These are phyloP conservation scores for Phialocephala sp. DNA, from an alignment of 2,329 filamentous ascomycete genomes.

Conservation along the genomic window DNA sequence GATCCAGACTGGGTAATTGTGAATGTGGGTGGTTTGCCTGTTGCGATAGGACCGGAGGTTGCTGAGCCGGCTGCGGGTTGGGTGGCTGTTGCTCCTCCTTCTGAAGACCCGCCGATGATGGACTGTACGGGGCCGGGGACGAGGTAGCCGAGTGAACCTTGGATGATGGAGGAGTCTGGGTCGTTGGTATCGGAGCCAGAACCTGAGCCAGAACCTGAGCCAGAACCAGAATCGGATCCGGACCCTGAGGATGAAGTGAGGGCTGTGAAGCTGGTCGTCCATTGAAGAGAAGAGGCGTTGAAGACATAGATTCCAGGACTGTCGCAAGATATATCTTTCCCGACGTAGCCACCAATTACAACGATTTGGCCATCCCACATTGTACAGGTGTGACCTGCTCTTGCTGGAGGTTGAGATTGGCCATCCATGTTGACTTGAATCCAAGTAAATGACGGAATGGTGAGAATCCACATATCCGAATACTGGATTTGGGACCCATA, in stretches of 20 bases:
- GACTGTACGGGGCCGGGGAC: conserved; percentile 68
- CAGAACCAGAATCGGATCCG: conserved; percentile 8
- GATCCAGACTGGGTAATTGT: conserved; percentile 61
- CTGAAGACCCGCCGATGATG: conserved; percentile 64
- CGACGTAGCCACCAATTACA: conserved; percentile 72
- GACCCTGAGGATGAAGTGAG: conserved; percentile 49
- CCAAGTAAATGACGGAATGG: conserved; percentile 76
- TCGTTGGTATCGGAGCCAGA: conserved; percentile 5
- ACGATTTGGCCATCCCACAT: conserved; percentile 75
- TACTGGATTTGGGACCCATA: conserved; percentile 63
- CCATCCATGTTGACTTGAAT: conserved; percentile 63
- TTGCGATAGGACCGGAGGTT: conserved; percentile 72
- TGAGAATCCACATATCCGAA: conserved; percentile 77
- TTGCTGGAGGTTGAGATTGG: conserved; percentile 61
- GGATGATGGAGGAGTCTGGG: conserved; percentile 49
- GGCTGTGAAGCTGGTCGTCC: conserved; percentile 67
- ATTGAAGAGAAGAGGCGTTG: conserved; percentile 68
- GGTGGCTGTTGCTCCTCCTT: conserved; percentile 70
- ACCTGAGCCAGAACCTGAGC: conserved; percentile 5
- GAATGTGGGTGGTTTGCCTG: conserved; percentile 72
- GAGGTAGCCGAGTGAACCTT: conserved; percentile 66
- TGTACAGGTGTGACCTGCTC: conserved; percentile 72
- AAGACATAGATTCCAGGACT: conserved; percentile 75
- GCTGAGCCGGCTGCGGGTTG: conserved; percentile 65
- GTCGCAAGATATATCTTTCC: conserved; percentile 65